Evolutionary conservation across 306 rosid genomes (phyloP), one percentile per base, ranked within the genome.

Genomic region (Elaeagnus macrophylla): DNA sequence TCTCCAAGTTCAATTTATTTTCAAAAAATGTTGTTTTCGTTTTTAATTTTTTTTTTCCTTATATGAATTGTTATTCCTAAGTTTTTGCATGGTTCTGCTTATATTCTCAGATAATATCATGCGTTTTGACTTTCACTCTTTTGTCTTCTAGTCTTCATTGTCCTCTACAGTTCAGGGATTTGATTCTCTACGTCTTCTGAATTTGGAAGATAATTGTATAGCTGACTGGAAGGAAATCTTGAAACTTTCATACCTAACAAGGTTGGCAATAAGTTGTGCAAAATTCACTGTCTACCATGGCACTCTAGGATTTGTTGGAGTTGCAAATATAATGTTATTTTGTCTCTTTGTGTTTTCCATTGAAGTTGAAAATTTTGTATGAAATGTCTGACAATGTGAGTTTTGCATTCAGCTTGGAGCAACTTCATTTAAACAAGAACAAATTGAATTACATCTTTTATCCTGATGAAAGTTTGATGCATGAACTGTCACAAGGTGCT

Each of bases 341-440:
- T 37, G 12, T 48, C 37, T 48, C 19, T 8, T 4, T 18, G 37
- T 8, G 17, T 2, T 16, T 32, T 20, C 50, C 53, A 47, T 62
- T 68, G 59, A 17, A 40, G 62, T 59, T 67, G 58, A 72, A 58
- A 53, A 61, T 51, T 68, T 74, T 63, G 37, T 12, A n/a, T 61
- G 66, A 60, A 45, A 62, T 47, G 16, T 53, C 57, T 75, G 65
- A 59, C 64, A 48, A 51, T 58, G 49, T 68, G 73, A 54, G 67
- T 79, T 67, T 32, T 56, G 12, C 64, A 41, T 61, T 17, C 80
- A 91, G 99, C 83, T 91, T 87, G 89, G 89, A 84, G 93, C 86
- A 91, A 86, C 88, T 91, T 60, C 78, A 86, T 70, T 69, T 91
- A 77, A 84, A 79, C 79, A 82, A 78, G 83, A 91, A 91, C 82